Conservation (phyloP, 2,329 filamentous ascomycete species). For the Nemania sp. region DNA sequence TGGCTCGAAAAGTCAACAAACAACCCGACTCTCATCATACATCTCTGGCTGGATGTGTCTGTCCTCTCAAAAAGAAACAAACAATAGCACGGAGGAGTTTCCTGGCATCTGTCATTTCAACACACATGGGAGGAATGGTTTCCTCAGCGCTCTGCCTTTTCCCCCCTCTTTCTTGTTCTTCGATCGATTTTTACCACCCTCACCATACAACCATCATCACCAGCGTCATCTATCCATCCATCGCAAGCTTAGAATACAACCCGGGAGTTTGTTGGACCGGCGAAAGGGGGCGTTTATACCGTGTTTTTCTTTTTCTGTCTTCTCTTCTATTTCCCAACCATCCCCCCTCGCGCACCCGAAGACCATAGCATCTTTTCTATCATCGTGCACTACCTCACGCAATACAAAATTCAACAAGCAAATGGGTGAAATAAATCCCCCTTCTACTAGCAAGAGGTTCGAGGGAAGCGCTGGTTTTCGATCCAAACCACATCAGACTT, state of each 20-base stretch:
- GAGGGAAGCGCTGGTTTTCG: not conserved
- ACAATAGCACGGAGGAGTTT: not conserved
- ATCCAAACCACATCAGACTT: no score
- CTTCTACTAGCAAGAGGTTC: conserved; percentile 18
- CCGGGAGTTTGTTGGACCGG: not conserved
- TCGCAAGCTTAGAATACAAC: not conserved
- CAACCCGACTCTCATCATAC: not conserved
- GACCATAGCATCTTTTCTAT: not conserved
- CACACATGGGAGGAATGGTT: not conserved
- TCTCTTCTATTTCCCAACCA: not conserved
- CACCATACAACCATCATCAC: no score
- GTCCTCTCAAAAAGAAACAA: not conserved
- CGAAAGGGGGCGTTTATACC: not conserved
- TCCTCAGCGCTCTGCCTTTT: not conserved
- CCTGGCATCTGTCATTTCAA: conserved; percentile 1
- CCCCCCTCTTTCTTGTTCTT: no score
- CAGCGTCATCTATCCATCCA: no score
- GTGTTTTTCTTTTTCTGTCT: no score
- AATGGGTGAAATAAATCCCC: no score
- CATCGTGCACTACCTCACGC: not conserved
- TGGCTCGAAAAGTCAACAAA: conserved; percentile 6
- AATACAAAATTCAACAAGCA: not conserved
- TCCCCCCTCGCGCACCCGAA: not conserved
- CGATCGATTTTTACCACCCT: not conserved
- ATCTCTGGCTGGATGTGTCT: not conserved